Base-by-base conservation (phyloP, 1,139 yeast genomes). In the Scheffersomyces stambukii region DNA sequence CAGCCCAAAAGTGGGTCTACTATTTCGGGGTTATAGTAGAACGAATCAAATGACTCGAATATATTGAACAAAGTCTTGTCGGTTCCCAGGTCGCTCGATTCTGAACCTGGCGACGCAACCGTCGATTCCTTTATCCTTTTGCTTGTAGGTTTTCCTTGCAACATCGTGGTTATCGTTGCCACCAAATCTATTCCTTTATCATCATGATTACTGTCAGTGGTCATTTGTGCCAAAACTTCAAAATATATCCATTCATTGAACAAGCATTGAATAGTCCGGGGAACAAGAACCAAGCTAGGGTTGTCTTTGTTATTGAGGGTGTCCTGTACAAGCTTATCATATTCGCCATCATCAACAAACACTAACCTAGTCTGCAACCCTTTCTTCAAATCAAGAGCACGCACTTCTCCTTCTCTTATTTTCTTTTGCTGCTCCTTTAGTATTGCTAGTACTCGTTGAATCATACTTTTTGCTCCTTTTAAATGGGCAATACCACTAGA, bases 1-100 rank as follows among this genome's bases (percentile, higher is more conserved):
- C 81, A 76, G 2, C 86, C 86, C 28, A 79, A 52, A 19, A 78
- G 54, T 4, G 85, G 84, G 46, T 79, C 85, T 26, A 79, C 67
- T 21, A 64, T 66, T 25, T 62, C 67, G 11, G 51, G 43, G 30
- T 56, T 51, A 29, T 45, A 39, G 18, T 45, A 42, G 28, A 58
- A 43, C 4, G 46, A 36, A 28, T 62, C 67, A 30, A 64, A 53
- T 23, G 52, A 52, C 13, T 57, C 66, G 29, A 62, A 58, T 17
- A 61, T 40, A 20, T 50, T 50, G 32, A 33, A 46, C 11, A 16
- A 23, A n/a, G 32, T 14, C 39, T 44, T 34, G 30, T 36, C 24
- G 30, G 10, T 42, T 43, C 19, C 27, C 23, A 25, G 27, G 10
- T 3, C 13, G 2, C 19, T 28, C 3, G 30, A 28, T 9, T 30